These are phyloP conservation scores for Boletus insuetus DNA, from an alignment of 768 basidiomycete genomes.

Conservation along the genomic window DNA sequence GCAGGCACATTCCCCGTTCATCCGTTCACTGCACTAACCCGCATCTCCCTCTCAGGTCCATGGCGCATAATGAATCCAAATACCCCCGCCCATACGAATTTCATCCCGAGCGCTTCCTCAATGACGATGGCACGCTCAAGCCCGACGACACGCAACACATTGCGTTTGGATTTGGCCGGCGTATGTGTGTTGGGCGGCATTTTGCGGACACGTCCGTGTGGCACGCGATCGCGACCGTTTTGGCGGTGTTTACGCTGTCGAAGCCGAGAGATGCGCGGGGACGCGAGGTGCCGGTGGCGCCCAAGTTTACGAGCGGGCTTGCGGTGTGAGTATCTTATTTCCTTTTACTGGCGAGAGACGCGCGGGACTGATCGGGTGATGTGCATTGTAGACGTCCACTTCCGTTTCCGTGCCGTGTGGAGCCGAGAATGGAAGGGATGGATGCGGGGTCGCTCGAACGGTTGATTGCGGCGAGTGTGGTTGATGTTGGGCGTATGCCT, in stretches of 20 bases:
- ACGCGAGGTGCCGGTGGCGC: slow-evolving; percentile 11
- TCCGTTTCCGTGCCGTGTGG: slow-evolving; percentile 9
- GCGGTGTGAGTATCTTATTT: slow-evolving; percentile 2
- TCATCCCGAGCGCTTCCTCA: slow-evolving; percentile 39
- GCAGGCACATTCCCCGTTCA: background rate
- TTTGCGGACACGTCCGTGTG: slow-evolving; percentile 21
- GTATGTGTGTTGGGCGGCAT: slow-evolving; percentile 24
- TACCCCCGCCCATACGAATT: slow-evolving; percentile 37
- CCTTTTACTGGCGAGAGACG: background rate
- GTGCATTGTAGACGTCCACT: slow-evolving; percentile 1
- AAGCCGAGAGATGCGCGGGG: slow-evolving; percentile 5
- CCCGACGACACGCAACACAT: slow-evolving; percentile 10
- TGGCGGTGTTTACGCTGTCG: slow-evolving; percentile 14
- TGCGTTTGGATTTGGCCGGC: slow-evolving; percentile 26
- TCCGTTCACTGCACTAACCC: background rate
- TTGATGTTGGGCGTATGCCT: no score
- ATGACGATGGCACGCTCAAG: slow-evolving; percentile 18
- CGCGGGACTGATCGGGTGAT: background rate
- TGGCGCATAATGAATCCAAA: slow-evolving; percentile 23
- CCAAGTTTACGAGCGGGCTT: slow-evolving; percentile 13
- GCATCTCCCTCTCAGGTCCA: slow-evolving; percentile 5
- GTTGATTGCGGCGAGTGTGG: background rate
- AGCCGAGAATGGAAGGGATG: slow-evolving; percentile 7
- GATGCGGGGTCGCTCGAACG: slow-evolving; percentile 1
- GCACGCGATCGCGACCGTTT: slow-evolving; percentile 10